phyloP scores from a whole-genome alignment of 106 monocot species.

The Agapanthus africanus region DNA sequence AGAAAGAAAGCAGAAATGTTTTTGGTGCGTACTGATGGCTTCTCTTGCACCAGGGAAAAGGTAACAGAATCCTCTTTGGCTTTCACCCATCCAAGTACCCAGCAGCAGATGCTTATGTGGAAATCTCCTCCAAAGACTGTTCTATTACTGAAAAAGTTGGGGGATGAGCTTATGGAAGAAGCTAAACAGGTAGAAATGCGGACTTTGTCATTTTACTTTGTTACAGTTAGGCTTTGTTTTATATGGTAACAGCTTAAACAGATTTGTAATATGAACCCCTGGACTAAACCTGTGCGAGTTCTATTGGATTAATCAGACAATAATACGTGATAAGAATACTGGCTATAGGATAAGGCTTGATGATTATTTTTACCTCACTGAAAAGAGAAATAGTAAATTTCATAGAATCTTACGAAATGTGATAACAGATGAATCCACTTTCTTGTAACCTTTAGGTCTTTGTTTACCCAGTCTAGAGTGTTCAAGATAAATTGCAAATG shows the following conservation, averaged over 20 bases:
- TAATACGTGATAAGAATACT: neutral
- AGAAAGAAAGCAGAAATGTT: constrained; percentile 99
- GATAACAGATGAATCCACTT: neutral
- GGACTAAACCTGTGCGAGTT: neutral
- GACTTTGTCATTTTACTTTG: constrained; percentile 5
- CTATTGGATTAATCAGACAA: neutral
- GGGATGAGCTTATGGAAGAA: constrained; percentile 91
- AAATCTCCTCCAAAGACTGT: constrained; percentile 95
- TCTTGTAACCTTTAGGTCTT: neutral
- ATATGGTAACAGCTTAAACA: neutral
- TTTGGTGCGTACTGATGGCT: constrained; percentile 91
- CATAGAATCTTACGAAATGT: neutral
- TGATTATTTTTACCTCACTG: neutral
- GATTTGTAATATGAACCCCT: neutral
- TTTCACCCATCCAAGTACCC: constrained; percentile 99
- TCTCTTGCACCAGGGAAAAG: constrained; percentile 94
- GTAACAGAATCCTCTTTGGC: constrained; percentile 97
- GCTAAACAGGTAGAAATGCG: constrained; percentile 66
- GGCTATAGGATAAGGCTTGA: neutral
- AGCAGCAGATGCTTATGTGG: constrained; percentile 99
- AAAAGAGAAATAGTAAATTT: neutral
- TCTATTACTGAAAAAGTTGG: constrained; percentile 82
- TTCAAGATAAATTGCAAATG: neutral
- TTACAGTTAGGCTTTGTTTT: neutral
- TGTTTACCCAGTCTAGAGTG: neutral